These are phyloP conservation scores for Xylaria intraflava DNA, from an alignment of 495 filamentous ascomycete genomes.

Conservation along the genomic window DNA sequence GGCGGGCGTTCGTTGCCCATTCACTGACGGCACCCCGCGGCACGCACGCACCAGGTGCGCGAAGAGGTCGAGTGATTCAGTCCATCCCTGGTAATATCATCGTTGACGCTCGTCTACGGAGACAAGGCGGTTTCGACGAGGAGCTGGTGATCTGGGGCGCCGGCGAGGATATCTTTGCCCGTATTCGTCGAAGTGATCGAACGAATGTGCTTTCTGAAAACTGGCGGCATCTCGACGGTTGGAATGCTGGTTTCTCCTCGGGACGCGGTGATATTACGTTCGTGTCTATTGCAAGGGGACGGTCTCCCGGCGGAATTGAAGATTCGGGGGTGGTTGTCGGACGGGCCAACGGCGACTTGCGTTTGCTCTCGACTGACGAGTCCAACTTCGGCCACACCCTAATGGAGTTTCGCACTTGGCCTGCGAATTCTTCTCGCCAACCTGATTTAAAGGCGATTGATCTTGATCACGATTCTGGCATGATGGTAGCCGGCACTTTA, in stretches of 20 bases:
- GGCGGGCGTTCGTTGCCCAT: constrained; percentile 28
- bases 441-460: constrained; percentile 33
- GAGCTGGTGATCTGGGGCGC: constrained; percentile 42
- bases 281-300: constrained; percentile 27
- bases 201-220: constrained; percentile 10
- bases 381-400: constrained; percentile 28
- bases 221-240: constrained; percentile 28
- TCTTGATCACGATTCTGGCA: constrained; percentile 17
- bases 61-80: constrained; percentile 4
- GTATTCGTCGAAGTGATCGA: constrained; percentile 23
- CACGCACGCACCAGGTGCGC: constrained; percentile 1
- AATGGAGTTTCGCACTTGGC: constrained; percentile 17
- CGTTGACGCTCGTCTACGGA: constrained; percentile 32
- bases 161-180: constrained; percentile 36
- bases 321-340: constrained; percentile 29
- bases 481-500: constrained; percentile 23
- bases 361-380: constrained; percentile 31
- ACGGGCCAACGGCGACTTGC: constrained; percentile 37
- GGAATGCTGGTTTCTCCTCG: constrained; percentile 21
- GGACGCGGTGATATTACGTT: constrained; percentile 38
- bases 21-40: constrained; percentile 8
- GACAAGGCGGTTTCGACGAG: constrained; percentile 18
- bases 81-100: constrained; percentile 31
- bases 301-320: background rate
- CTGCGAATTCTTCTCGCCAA: constrained; percentile 5